phyloP scores from a whole-genome alignment of 2,329 filamentous ascomycete species.

The Pseudogymnoascus sp. region DNA sequence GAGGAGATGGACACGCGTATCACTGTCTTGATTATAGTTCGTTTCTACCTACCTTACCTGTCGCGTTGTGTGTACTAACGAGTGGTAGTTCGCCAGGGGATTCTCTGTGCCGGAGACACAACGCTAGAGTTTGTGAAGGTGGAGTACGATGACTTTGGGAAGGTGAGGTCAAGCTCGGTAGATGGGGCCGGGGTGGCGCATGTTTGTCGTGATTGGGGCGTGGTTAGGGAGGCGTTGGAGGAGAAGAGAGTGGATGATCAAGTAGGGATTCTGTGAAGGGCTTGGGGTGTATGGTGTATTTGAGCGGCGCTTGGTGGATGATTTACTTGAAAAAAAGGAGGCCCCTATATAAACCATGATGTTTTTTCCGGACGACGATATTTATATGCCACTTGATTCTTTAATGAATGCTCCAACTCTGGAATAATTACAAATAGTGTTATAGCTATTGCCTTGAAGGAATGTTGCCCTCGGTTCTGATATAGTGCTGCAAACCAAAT shows the following conservation, averaged over 20 bases:
- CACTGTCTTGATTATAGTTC: slow-evolving; percentile 26
- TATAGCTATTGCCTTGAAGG: background rate
- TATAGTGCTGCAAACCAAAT: background rate
- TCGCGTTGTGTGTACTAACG: background rate
- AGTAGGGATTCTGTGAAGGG: slow-evolving; percentile 18
- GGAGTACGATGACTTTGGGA: slow-evolving; percentile 17
- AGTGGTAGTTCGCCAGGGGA: slow-evolving; percentile 19
- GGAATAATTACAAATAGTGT: background rate
- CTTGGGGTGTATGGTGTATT: background rate
- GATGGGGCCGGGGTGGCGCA: slow-evolving; percentile 23
- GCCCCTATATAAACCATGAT: background rate
- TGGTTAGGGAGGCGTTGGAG: slow-evolving; percentile 20
- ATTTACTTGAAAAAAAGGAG: background rate
- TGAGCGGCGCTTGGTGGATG: background rate
- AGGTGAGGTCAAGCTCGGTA: slow-evolving; percentile 18
- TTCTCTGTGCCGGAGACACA: slow-evolving; percentile 25
- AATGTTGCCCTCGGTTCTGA: background rate
- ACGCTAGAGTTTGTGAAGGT: slow-evolving; percentile 23
- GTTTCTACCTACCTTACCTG: background rate
- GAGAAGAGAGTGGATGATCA: slow-evolving; percentile 21
- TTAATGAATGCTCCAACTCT: background rate
- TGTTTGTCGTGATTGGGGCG: slow-evolving; percentile 24
- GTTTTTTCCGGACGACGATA: background rate
- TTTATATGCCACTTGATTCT: background rate
- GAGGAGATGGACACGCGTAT: slow-evolving; percentile 25